Evolutionary conservation across 768 basidiomycete species (phyloP), one percentile per base, ranked within the genome.

Genomic region (Cytidiella melzeri): DNA sequence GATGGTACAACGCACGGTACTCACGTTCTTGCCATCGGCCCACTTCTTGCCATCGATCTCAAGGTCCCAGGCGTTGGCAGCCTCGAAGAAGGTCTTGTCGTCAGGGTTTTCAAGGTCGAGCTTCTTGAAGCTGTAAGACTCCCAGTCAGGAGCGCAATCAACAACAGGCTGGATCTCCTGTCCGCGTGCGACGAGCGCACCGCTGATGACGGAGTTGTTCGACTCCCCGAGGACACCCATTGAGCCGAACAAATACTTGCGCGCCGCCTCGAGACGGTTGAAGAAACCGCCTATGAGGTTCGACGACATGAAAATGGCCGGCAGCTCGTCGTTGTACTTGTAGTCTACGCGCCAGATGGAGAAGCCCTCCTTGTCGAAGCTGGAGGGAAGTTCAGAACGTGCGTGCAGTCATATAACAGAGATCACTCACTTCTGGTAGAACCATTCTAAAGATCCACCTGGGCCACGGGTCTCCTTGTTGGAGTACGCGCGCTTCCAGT

Each of bases 401-500:
- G 44, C 38, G 19, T 48, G 5, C 12, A 21, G 27, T 11, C 24
- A 2, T 21, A 43, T 24, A 45, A 20, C 12, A 4, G 30, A 48
- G 30, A 28, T 1, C 7, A 72, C 87, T 49, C 58, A 94, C 91
- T 96, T 84, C 68, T 92, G 67, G 75, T 96, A 94, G 81, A 99
- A 86, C 96, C 95, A 98, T 67, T 96, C 92, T 34, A 99, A 61
- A 44, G 92, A 68, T 55, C 89, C 93, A 39, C 68, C 81, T 15
- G 86, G 57, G 30, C 88, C 91, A 47, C 88, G 83, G 34, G 94
- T 97, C n/a, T 97, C 93, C 67, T 86, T 84, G 85, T 97, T 98
- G 61, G 93, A 96, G 76, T 98, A 99, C 39, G 88, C 86, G 40
- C 91, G 84, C 69, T 97, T 97, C 92, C 92, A 96, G 70, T 97